A percentile compares a stretch with the other conserved stretches of the same genome.
These are phyloP conservation scores for Hysterangium stoloniferum DNA, from an alignment of 768 basidiomycete genomes.

Conservation along the genomic window DNA sequence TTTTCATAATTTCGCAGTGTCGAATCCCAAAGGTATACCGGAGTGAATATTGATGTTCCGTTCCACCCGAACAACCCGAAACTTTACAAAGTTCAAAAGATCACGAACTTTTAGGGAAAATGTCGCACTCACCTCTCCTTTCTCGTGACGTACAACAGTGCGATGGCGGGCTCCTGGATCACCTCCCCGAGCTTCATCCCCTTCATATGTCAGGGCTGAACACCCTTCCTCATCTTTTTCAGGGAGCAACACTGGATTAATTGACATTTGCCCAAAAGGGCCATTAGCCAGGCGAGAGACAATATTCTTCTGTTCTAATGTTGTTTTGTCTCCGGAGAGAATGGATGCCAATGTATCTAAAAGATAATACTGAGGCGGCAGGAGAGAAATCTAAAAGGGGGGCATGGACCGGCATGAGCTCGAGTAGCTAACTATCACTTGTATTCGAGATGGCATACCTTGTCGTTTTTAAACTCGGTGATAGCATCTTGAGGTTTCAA, in stretches of 20 bases:
- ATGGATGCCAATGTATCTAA: conserved; percentile 51
- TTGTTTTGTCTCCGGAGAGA: conserved; percentile 35
- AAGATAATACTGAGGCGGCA: conserved; percentile 74
- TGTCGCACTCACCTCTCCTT: conserved; percentile 41
- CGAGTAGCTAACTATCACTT: background rate
- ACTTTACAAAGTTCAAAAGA: background rate
- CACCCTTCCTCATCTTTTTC: conserved; percentile 37
- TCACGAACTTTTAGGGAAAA: background rate
- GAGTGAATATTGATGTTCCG: conserved; percentile 7
- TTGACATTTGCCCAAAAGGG: conserved; percentile 51
- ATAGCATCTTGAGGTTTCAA: conserved; percentile 47
- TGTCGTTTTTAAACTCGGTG: conserved; percentile 39
- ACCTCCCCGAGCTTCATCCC: conserved; percentile 62
- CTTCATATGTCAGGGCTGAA: conserved; percentile 53
- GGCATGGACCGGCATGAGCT: background rate
- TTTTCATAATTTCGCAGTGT: background rate
- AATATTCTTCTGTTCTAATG: conserved; percentile 36
- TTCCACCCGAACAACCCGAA: conserved; percentile 7
- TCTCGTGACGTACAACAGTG: conserved; percentile 37
- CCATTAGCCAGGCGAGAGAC: conserved; percentile 43
- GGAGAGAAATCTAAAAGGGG: conserved; percentile 47
- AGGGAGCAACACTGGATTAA: conserved; percentile 41
- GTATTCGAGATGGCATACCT: conserved; percentile 10
- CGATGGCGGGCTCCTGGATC: conserved; percentile 53
- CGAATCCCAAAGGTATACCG: background rate